These are phyloP conservation scores for Myxozyma kluyveri DNA, from an alignment of 805 yeast species.

Conservation along the genomic window DNA sequence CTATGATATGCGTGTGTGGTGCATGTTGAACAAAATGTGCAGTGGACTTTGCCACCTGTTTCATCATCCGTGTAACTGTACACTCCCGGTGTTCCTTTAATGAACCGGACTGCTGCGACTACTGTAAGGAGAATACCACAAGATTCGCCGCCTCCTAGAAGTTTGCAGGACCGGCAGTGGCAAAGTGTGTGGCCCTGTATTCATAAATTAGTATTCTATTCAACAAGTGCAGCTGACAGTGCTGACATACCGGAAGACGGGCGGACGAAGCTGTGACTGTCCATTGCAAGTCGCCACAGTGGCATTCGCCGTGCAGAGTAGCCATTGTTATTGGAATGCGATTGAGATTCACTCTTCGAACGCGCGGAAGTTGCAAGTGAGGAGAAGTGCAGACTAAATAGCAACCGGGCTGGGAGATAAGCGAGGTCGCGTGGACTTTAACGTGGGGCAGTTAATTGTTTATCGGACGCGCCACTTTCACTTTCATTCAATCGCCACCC, in stretches of 20 bases:
- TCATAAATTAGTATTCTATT: not conserved
- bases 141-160: conserved; percentile 28
- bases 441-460: no score
- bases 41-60: conserved; percentile 18
- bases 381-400: no score
- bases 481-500: no score
- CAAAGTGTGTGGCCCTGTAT: conserved; percentile 27
- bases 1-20: conserved; percentile 30
- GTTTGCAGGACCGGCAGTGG: conserved; percentile 27
- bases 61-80: conserved; percentile 19
- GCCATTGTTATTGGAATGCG: no score
- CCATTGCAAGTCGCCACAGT: conserved; percentile 29
- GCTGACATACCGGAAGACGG: conserved; percentile 20
- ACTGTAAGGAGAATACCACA: conserved; percentile 27
- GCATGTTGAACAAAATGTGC: conserved; percentile 28
- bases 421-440: no score
- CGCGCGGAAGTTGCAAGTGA: no score
- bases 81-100: conserved; percentile 23
- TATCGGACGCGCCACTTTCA: no score
- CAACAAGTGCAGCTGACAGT: no score
- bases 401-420: no score
- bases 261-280: conserved; percentile 23
- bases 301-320: conserved; percentile 27
- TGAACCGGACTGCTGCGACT: conserved; percentile 24
- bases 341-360: no score